Evolutionary conservation across 2,329 filamentous ascomycete genomes (phyloP), one percentile per base, ranked within the genome.

Genomic region (Fusarium mundagurra): DNA sequence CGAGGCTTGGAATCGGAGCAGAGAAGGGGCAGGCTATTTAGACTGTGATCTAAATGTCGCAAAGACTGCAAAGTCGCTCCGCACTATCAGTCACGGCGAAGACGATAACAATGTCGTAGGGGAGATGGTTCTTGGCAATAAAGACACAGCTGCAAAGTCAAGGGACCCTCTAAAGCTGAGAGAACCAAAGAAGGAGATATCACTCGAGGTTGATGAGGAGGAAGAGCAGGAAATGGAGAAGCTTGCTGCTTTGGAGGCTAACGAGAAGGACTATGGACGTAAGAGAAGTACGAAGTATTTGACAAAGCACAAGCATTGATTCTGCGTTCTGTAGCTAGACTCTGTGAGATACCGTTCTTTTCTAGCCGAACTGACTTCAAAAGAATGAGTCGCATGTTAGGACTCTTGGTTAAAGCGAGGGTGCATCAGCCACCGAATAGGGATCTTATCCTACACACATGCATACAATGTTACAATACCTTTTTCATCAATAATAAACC

Each of bases 91-190:
- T 13, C 17, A 27, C 1, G 1, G 8, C 38, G 7, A 3, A 48
- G 7, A 8, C 8, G 36, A 13, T n/a, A n/a, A n/a, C n/a, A n/a
- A n/a, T n/a, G n/a, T n/a, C n/a, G n/a, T n/a, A n/a, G n/a, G n/a
- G n/a, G n/a, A 3, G 5, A 16, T 4, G 2, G 3, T 3, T 0
- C 16, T 1, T 6, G n/a, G n/a, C n/a, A n/a, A n/a, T n/a, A n/a
- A n/a, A n/a, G n/a, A n/a, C n/a, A n/a, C n/a, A n/a, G n/a, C n/a
- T n/a, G n/a, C 20, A 17, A 65, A 38, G 8, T 20, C 7, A 0
- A 54, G 24, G 1, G 67, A 69, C 22, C 65, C 65, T 3, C n/a
- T 69, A 0, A 69, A 34, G 2, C 2, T 69, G 11, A 69, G 67
- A 14, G 51, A 64, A 1, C 58, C 65, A 4, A 69, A 64, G 45